A percentile compares a stretch with the other conserved stretches of the same genome.
Evolutionary conservation across 495 filamentous ascomycete genomes (phyloP).

Genomic region (Tuber brumale): DNA sequence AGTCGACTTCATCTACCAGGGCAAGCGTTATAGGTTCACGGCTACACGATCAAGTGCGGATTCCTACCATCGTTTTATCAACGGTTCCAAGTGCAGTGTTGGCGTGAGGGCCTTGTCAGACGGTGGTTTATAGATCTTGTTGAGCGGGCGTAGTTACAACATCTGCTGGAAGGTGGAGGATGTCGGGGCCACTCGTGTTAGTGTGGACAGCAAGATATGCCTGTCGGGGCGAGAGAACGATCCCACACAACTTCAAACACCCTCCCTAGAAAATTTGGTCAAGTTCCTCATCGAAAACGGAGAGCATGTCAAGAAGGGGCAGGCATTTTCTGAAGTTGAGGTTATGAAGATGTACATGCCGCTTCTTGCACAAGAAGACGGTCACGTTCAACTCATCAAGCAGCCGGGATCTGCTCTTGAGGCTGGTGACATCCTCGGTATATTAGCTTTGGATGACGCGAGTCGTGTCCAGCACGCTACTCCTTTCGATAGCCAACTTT

Average conservation of each 20-base stretch:
- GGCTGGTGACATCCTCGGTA: constrained; percentile 97
- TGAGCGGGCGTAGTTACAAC: constrained; percentile 88
- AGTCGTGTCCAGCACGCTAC: constrained; percentile 93
- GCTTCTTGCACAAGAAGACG: constrained; percentile 84
- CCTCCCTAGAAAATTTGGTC: constrained; percentile 94
- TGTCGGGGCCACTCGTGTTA: constrained; percentile 89
- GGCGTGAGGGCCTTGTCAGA: constrained; percentile 89
- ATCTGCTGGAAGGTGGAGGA: constrained; percentile 96
- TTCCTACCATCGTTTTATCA: constrained; percentile 97
- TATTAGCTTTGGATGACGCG: constrained; percentile 90
- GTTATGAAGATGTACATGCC: constrained; percentile 99
- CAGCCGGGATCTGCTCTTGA: constrained; percentile 96
- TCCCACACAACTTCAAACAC: constrained; percentile 89
- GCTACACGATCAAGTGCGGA: constrained; percentile 86
- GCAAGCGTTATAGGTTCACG: constrained; percentile 92
- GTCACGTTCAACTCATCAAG: constrained; percentile 96
- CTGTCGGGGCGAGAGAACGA: constrained; percentile 98
- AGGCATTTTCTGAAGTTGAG: constrained; percentile 93
- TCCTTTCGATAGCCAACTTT: constrained; percentile 85
- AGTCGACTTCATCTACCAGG: constrained; percentile 97
- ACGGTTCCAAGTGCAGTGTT: constrained; percentile 91
- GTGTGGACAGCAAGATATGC: constrained; percentile 95
- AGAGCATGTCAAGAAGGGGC: constrained; percentile 84
- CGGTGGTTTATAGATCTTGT: constrained; percentile 81
- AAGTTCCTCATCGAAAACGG: constrained; percentile 97